Conservation (phyloP, 2,329 filamentous ascomycete species). For the Scorias spongiosa region DNA sequence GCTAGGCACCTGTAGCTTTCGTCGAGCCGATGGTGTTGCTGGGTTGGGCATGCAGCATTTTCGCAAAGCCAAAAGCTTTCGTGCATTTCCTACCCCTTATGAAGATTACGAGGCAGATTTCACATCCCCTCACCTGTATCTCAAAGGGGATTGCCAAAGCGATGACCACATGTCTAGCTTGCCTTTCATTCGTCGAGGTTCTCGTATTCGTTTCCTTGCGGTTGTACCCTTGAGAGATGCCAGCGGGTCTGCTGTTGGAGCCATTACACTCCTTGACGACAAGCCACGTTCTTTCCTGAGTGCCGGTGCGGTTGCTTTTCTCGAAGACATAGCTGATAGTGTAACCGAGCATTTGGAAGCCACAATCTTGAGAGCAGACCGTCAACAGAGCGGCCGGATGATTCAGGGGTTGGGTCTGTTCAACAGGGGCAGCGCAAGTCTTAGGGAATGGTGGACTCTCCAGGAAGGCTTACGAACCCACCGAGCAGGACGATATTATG, state of each 20-base stretch:
- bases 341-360: constrained; percentile 46
- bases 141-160: constrained; percentile 11
- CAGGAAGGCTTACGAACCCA: constrained; percentile 4
- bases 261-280: constrained; percentile 44
- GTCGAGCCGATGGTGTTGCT: constrained; percentile 22
- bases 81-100: constrained; percentile 4
- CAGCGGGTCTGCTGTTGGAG: constrained; percentile 42
- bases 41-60: constrained; percentile 11
- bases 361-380: constrained; percentile 35
- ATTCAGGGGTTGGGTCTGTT: constrained; percentile 38
- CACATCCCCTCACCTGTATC: constrained; percentile 8
- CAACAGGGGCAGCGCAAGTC: constrained; percentile 11
- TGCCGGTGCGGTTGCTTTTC: constrained; percentile 35
- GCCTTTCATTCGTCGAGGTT: constrained; percentile 5
- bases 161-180: constrained; percentile 1
- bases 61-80: constrained; percentile 11
- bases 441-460: constrained; percentile 16
- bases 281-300: constrained; percentile 39
- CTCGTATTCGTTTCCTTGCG: constrained; percentile 30
- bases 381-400: constrained; percentile 37
- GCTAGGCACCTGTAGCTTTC: constrained; percentile 19
- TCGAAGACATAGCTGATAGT: constrained; percentile 42
- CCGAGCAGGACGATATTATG: background rate
- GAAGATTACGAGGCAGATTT: constrained; percentile 12
- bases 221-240: constrained; percentile 46